Percentiles rank a stretch among this genome's conserved stretches.
Evolutionary conservation across 345 rosid species (phyloP).

Genomic region (Populus nigra): DNA sequence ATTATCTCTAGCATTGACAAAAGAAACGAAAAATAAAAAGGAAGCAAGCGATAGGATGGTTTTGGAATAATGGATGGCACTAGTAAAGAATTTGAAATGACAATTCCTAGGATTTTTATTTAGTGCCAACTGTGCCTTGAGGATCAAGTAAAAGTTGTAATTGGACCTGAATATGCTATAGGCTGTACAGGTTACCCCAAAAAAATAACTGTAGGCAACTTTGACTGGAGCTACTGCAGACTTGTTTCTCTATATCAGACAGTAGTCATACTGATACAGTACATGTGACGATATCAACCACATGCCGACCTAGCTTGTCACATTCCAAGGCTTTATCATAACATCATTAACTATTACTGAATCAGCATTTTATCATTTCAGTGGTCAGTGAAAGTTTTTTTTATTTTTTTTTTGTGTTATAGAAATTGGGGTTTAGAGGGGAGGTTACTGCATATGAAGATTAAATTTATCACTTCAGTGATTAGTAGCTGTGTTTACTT

Average conservation of each 20-base stretch:
- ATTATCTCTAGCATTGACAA: neutral
- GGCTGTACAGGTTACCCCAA: neutral
- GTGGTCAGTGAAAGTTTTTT: neutral
- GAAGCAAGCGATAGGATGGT: neutral
- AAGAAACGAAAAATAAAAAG: neutral
- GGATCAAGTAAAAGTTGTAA: neutral
- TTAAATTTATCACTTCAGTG: neutral
- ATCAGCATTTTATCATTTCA: neutral
- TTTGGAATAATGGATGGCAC: neutral
- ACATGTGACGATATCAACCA: neutral
- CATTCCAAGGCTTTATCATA: neutral
- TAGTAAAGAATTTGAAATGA: neutral
- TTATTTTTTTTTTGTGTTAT: no score
- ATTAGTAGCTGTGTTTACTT: neutral
- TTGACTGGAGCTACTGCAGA: neutral
- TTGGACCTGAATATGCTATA: neutral
- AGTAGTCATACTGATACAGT: neutral
- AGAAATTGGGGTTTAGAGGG: neutral
- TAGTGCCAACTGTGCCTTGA: neutral
- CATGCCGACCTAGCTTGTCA: neutral
- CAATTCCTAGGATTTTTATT: neutral
- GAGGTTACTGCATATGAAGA: neutral
- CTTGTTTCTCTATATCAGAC: neutral
- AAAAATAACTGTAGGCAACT: neutral
- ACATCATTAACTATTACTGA: neutral